phyloP scores from a whole-genome alignment of 2,329 filamentous ascomycete genomes.

The Pseudogymnoascus sp. region DNA sequence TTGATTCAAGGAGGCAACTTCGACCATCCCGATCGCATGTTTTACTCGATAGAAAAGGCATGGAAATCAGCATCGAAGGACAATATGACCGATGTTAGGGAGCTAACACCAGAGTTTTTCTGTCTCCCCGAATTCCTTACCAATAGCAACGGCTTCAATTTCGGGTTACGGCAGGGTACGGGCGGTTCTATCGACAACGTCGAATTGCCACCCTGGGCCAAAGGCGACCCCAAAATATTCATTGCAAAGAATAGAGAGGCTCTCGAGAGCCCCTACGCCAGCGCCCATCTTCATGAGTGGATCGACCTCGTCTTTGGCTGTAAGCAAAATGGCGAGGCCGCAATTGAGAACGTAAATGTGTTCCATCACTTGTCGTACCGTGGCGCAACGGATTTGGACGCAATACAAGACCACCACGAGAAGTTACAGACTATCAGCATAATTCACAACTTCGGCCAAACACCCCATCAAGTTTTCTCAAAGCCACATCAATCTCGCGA shows the following conservation, averaged over 20 bases:
- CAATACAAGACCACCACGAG: conserved; percentile 81
- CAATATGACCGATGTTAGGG: conserved; percentile 89
- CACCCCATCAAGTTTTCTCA: conserved; percentile 87
- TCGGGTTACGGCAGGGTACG: conserved; percentile 76
- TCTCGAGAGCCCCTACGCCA: conserved; percentile 86
- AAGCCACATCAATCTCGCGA: conserved; percentile 73
- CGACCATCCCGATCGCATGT: conserved; percentile 90
- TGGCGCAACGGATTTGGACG: conserved; percentile 85
- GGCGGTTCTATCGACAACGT: conserved; percentile 77
- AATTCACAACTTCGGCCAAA: conserved; percentile 98
- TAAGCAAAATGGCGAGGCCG: conserved; percentile 89
- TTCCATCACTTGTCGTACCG: conserved; percentile 95
- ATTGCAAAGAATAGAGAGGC: conserved; percentile 94
- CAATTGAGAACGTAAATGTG: conserved; percentile 84
- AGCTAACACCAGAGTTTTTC: conserved; percentile 95
- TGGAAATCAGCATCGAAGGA: conserved; percentile 85
- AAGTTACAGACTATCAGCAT: conserved; percentile 84
- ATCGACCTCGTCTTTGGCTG: conserved; percentile 91
- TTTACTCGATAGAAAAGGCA: conserved; percentile 83
- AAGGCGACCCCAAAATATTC: conserved; percentile 91
- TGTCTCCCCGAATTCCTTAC: conserved; percentile 89
- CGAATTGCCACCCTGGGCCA: conserved; percentile 88
- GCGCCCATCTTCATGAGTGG: conserved; percentile 82
- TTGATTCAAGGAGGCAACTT: conserved; percentile 92
- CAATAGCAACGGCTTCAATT: conserved; percentile 93